Conservation (phyloP, 2,329 filamentous ascomycete genomes). For the Alternaria sp. region DNA sequence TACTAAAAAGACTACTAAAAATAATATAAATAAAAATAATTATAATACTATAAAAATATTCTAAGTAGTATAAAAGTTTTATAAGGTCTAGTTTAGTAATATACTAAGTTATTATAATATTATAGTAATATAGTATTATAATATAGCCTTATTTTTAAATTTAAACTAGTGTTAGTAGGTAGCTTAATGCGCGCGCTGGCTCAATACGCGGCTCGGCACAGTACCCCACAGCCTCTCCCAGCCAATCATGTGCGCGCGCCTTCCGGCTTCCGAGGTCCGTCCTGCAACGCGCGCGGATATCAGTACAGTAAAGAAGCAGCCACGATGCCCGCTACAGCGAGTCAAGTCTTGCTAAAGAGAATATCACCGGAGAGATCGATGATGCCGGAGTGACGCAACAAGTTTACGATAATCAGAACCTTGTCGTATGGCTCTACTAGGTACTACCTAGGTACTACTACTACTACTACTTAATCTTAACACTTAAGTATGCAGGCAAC, state of each 20-base stretch:
- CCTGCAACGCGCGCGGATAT: neutral
- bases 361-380: neutral
- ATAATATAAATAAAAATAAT: too few species aligned
- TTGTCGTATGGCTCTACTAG: neutral
- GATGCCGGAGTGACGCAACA: neutral
- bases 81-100: too few species aligned
- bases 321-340: neutral
- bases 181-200: too few species aligned
- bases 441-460: neutral
- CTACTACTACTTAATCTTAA: neutral
- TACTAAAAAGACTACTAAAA: too few species aligned
- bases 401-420: neutral
- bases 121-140: too few species aligned
- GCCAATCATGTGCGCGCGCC: neutral
- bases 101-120: too few species aligned
- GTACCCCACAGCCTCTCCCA: neutral
- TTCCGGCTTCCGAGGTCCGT: neutral
- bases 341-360: neutral
- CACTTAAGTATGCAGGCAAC: neutral
- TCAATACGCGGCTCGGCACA: too few species aligned
- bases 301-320: neutral
- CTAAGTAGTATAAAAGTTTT: too few species aligned
- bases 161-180: too few species aligned
- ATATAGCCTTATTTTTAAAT: too few species aligned
- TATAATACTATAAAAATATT: too few species aligned